A percentile compares a stretch with the other conserved stretches of the same genome.
phyloP scores from a whole-genome alignment of 768 basidiomycete species.

The Lactarius sp. region DNA sequence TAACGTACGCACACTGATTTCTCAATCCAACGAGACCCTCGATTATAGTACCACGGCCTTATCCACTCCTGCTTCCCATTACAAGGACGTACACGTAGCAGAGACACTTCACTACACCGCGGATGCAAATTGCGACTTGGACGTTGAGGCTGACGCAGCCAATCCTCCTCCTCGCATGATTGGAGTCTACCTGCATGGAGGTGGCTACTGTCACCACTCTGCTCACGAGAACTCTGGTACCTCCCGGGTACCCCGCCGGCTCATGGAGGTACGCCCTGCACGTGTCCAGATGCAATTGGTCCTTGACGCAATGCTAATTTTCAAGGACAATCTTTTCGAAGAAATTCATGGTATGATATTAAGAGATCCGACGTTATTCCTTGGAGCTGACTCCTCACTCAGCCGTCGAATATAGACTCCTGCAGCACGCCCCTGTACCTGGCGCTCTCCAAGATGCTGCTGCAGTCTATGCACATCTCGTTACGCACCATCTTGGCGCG shows the following conservation, averaged over 20 bases:
- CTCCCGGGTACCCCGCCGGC: slow-evolving; percentile 44
- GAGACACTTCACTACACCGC: slow-evolving; percentile 5
- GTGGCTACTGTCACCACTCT: slow-evolving; percentile 55
- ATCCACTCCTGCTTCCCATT: slow-evolving; percentile 8
- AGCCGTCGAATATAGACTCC: slow-evolving; percentile 48
- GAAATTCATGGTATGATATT: slow-evolving; percentile 32
- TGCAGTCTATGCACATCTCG: slow-evolving; percentile 46
- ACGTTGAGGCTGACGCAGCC: slow-evolving; percentile 30
- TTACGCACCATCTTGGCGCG: slow-evolving; percentile 30
- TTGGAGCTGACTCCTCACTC: not conserved
- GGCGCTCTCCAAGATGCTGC: slow-evolving; percentile 50
- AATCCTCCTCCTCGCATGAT: slow-evolving; percentile 34
- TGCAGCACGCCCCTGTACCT: slow-evolving; percentile 51
- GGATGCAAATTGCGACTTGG: slow-evolving; percentile 16
- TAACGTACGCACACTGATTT: not conserved
- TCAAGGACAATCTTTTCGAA: slow-evolving; percentile 33
- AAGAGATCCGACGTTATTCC: not conserved
- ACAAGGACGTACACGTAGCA: slow-evolving; percentile 1
- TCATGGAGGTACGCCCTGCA: slow-evolving; percentile 37
- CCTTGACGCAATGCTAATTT: not conserved
- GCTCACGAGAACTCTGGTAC: slow-evolving; percentile 46
- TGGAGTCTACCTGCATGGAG: slow-evolving; percentile 51
- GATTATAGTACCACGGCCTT: not conserved
- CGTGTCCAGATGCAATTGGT: not conserved
- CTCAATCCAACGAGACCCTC: not conserved